Evolutionary conservation across 169 alveolate species (phyloP), one percentile per base, ranked within the genome.

Genomic region (Besnoitia besnoiti): DNA sequence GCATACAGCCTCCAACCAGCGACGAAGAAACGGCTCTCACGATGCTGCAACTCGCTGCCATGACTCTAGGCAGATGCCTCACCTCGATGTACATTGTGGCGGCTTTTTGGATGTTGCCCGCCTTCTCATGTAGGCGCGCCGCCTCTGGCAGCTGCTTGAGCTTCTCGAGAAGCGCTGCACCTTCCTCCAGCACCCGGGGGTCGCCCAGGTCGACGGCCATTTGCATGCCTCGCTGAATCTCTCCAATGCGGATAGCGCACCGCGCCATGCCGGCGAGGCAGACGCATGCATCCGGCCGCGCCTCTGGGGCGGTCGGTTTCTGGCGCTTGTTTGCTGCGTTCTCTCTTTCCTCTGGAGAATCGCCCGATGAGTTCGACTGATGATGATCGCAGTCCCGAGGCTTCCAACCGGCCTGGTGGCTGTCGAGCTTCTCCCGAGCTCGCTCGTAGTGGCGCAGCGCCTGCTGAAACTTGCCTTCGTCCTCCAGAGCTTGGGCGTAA

Each of bases 211-310:
- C 97, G 88, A 91, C 91, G 10, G 98, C 98, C 75, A 96, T 96
- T 50, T 92, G 94, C 75, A 95, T 87, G 4, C 99, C 99, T 93
- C 97, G 93, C 27, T 91, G 91, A 42, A 95, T 92, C 76, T 97
- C 98, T 27, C 98, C 99, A 92, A 95, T 93, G 84, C 96, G 95
- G 46, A 97, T 96, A 8, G 98, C 95, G 91, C 97, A 95, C 85
- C 99, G 95, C 44, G 98, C 97, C 40, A 97, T 95, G 27, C 99
- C 99, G 46, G 98, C 98, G 35, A 95, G 94, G 91, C 98, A 96
- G 7, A 77, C 14, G 30, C 55, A 0, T 39, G 39, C 19, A n/a
- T 67, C 67, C 24, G 67, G 24, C 67, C 24, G 67, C 67, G 27
- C 30, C 39, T 73, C n/a, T 7, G 82, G 30, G 59, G 7, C 61